Conservation (phyloP, 371 early-diverging fungal genomes). For the Lichtheimia ramosa region DNA sequence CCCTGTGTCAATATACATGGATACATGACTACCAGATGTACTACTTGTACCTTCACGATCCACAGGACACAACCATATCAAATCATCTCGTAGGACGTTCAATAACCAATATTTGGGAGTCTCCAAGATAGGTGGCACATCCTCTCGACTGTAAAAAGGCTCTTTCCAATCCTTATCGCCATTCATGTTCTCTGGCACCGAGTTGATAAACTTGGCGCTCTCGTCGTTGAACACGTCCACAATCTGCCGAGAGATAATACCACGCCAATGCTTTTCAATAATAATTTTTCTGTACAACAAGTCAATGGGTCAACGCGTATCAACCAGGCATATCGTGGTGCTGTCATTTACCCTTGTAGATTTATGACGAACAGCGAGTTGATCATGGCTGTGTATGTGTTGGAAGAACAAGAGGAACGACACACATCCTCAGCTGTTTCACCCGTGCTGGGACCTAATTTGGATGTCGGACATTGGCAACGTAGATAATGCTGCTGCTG, state of each 20-base stretch:
- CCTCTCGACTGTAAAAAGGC: constrained; percentile 54
- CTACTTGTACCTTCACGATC: constrained; percentile 70
- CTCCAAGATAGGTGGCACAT: constrained; percentile 66
- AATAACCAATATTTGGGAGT: constrained; percentile 70
- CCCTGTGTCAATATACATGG: background rate
- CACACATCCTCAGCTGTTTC: too few relatives aligned
- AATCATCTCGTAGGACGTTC: constrained; percentile 65
- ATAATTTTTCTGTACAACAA: constrained; percentile 68
- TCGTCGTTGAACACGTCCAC: constrained; percentile 71
- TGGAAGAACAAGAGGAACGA: too few relatives aligned
- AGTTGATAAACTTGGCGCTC: constrained; percentile 54
- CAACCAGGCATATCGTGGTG: constrained; percentile 3
- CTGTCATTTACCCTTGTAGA: constrained; percentile 61
- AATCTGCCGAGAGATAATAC: constrained; percentile 66
- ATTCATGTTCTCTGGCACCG: constrained; percentile 32
- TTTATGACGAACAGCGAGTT: constrained; percentile 70
- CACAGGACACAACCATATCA: constrained; percentile 76
- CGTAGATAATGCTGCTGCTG: too few relatives aligned
- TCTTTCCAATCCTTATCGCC: constrained; percentile 39
- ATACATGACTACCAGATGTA: background rate
- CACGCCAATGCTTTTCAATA: constrained; percentile 88
- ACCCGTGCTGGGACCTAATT: too few relatives aligned
- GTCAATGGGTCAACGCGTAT: background rate
- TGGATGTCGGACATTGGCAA: too few relatives aligned
- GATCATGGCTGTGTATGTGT: constrained; percentile 38